These are phyloP conservation scores for Amoeboaphelidium protococcarum DNA, from an alignment of 371 early-diverging fungal species.

Conservation along the genomic window DNA sequence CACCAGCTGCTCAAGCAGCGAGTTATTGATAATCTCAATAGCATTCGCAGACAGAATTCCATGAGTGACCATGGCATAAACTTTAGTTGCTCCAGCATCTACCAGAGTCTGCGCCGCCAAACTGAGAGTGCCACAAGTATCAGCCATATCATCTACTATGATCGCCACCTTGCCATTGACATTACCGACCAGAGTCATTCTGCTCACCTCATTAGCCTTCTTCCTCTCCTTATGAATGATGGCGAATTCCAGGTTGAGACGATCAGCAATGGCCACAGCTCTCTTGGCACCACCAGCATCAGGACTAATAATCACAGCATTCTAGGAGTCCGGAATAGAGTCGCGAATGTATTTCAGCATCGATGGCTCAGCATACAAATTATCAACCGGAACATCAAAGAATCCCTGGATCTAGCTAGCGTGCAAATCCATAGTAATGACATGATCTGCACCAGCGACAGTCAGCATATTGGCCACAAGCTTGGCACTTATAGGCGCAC, in stretches of 20 bases:
- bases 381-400: constrained; percentile 87
- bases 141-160: constrained; percentile 83
- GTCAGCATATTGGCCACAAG: constrained; percentile 4
- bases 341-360: constrained; percentile 48
- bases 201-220: constrained; percentile 49
- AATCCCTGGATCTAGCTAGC: constrained; percentile 83
- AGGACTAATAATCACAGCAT: constrained; percentile 69
- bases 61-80: constrained; percentile 76
- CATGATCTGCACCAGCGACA: constrained; percentile 47
- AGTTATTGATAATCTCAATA: constrained; percentile 6
- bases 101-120: constrained; percentile 59
- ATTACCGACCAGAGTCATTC: constrained; percentile 75
- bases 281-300: constrained; percentile 94
- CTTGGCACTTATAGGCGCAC: constrained; percentile 9
- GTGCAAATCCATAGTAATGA: constrained; percentile 92
- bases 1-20: constrained; percentile 9
- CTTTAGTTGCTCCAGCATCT: constrained; percentile 55
- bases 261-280: constrained; percentile 84
- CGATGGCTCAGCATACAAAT: constrained; percentile 54
- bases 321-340: constrained; percentile 24
- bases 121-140: constrained; percentile 69
- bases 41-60: constrained; percentile 24
- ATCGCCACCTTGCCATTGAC: constrained; percentile 54
- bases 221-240: constrained; percentile 91
- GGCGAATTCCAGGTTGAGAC: constrained; percentile 84